Base-by-base conservation (phyloP, 306 rosid genomes). In the Vigna reflexopilosa region DNA sequence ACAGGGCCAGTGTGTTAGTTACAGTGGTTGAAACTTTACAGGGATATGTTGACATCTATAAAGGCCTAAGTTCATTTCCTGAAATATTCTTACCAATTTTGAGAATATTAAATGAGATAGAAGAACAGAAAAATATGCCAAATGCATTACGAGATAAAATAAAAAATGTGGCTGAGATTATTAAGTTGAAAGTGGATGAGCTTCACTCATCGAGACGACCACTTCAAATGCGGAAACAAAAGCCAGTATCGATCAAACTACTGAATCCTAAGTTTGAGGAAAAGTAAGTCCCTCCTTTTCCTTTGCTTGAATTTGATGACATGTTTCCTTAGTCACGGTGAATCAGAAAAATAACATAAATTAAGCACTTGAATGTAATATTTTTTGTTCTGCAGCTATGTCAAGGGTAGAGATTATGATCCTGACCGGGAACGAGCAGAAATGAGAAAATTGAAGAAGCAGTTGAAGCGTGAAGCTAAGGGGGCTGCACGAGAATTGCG, bases 361-460 rank as follows among this genome's bases (percentile, higher is more conserved):
- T 38, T 65, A 59, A 79, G 68, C 61, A 67, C 69, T 73, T 62
- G 68, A 40, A 75, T 82, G 61, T 70, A 51, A 40, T 78, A 40
- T 78, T 9, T 74, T 78, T 9, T 77, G 56, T 76, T 75, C 45
- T 85, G 89, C 91, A 94, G 97, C 86, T 94, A 80, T 84, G 92
- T 94, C 3, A 94, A 87, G 84, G 97, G 97, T 22, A 88, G 92
- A 83, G 97, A 94, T 80, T 92, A 94, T 36, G 98, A 94, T 80
- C 97, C 93, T 6, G 97, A 94, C 59, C 85, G 88, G 2, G 91
- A 87, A 81, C 85, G 96, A 16, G 93, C 86, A 1, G 90, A 88
- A 77, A 44, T 14, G 62, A 93, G 76, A 82, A 95, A 93, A 87
- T 58, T 95, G 92, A 80, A 86, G 85, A 91, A 84, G 79, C 80